phyloP scores from a whole-genome alignment of 2,329 filamentous ascomycete genomes.

The Leptosphaerulina australis region DNA sequence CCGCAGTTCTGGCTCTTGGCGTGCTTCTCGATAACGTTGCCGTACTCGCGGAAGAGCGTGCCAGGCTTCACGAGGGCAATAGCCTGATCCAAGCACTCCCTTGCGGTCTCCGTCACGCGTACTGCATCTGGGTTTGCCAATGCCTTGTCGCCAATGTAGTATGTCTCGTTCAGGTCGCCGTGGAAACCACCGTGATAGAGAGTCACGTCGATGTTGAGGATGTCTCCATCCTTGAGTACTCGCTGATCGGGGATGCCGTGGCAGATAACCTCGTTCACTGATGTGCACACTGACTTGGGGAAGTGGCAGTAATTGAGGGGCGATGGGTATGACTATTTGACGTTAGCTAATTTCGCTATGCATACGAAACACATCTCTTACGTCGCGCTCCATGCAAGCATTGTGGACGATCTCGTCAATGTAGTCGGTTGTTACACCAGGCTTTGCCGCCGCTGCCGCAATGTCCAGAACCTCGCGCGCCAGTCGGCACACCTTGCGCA shows the following conservation, averaged over 20 bases:
- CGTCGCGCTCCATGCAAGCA: constrained; percentile 89
- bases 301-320: constrained; percentile 95
- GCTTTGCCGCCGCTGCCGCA: constrained; percentile 79
- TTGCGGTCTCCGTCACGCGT: constrained; percentile 85
- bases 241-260: constrained; percentile 96
- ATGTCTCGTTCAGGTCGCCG: constrained; percentile 96
- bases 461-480: constrained; percentile 92
- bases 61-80: constrained; percentile 94
- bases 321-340: constrained; percentile 83
- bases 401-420: constrained; percentile 96
- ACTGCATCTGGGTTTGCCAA: constrained; percentile 83
- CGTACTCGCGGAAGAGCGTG: constrained; percentile 88
- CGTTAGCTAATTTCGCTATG: constrained; percentile 22
- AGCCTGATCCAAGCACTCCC: constrained; percentile 87
- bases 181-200: constrained; percentile 95
- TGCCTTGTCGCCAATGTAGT: constrained; percentile 92
- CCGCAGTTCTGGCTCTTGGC: constrained; percentile 85
- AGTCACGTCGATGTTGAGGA: constrained; percentile 95
- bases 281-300: constrained; percentile 97
- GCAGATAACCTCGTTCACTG: constrained; percentile 95
- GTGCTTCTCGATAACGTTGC: constrained; percentile 93
- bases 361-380: constrained; percentile 55
- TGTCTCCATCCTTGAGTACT: constrained; percentile 86
- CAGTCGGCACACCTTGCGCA: constrained; percentile 89
- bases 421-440: constrained; percentile 94